Evolutionary conservation across 495 filamentous ascomycete genomes (phyloP), one percentile per base, ranked within the genome.

Genomic region (Cercophora samala): DNA sequence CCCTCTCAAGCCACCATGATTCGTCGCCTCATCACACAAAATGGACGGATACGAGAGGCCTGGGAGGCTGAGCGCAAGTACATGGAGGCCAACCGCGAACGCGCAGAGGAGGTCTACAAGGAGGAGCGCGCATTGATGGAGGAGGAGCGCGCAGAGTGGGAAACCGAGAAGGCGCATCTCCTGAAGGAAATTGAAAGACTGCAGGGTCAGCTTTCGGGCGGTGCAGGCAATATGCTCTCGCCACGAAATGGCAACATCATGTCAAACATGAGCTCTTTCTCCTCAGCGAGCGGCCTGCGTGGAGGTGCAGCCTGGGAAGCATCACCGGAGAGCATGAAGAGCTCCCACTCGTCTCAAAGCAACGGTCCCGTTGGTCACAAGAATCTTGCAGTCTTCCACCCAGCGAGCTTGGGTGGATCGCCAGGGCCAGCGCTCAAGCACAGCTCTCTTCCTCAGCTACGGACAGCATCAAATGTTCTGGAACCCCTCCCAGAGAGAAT

Each of bases 111-210:
- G 66, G 74, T 82, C 18, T 81, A 81, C 66, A 76, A 76, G 64
- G 79, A 81, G 60, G 80, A 83, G 65, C 78, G 80, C 0, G 73
- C 71, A 5, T 65, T 82, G 29, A 81, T 83, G 77, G 78, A 82
- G 37, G 75, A 77, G 24, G 81, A 81, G 59, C 76, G 81, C 4
- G 67, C 65, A 15, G 62, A 77, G 21, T 82, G 80, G 81, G 68
- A 74, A 21, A 69, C 73, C 11, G 79, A 83, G 66, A 78, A 71
- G 66, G 63, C 61, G 4, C 55, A 21, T 2, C 60, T 78, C 24
- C 15, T 76, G 58, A 60, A 68, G 21, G 65, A 73, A 58, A 75
- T 78, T 13, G 58, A 73, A 26, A 66, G 58, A 15, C 76, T 82
- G 18, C 71, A 74, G 63, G 73, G 72, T 70, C 77, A 75, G 66